phyloP scores from a whole-genome alignment of 768 basidiomycete species.

The Dacryopinax primogenitus region DNA sequence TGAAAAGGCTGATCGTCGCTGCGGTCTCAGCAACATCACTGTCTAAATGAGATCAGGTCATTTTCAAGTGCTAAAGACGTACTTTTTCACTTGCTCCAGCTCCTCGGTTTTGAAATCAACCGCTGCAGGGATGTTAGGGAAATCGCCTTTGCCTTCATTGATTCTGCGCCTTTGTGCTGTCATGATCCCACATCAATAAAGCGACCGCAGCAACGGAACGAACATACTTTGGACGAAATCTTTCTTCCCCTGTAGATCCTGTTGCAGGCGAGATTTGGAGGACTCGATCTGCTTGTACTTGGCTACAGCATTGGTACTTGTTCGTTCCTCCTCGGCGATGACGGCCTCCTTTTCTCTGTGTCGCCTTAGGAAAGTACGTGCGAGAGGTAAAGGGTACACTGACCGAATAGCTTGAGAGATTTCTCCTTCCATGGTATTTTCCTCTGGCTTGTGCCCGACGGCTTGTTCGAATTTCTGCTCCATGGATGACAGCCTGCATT shows the following conservation, averaged over 20 bases:
- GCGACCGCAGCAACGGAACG: not conserved
- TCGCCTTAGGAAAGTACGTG: not conserved
- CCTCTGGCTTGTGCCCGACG: slow-evolving; percentile 44
- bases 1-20: slow-evolving; percentile 26
- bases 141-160: not conserved
- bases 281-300: slow-evolving; percentile 49
- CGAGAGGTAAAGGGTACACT: not conserved
- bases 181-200: not conserved
- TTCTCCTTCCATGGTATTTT: slow-evolving; percentile 13
- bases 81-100: not conserved
- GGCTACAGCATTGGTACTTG: slow-evolving; percentile 37
- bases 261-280: slow-evolving; percentile 44
- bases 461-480: slow-evolving; percentile 52
- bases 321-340: slow-evolving; percentile 33
- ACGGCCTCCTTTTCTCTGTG: slow-evolving; percentile 58
- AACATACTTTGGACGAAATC: slow-evolving; percentile 49
- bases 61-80: slow-evolving; percentile 16
- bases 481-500: slow-evolving; percentile 46
- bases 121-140: not conserved
- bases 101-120: not conserved
- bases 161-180: not conserved
- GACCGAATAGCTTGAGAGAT: slow-evolving; percentile 7
- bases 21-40: slow-evolving; percentile 18
- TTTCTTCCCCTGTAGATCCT: slow-evolving; percentile 47
- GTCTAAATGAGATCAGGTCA: not conserved